These are phyloP conservation scores for Tylopilus sp. DNA, from an alignment of 1,284 basidiomycete species.

Conservation along the genomic window DNA sequence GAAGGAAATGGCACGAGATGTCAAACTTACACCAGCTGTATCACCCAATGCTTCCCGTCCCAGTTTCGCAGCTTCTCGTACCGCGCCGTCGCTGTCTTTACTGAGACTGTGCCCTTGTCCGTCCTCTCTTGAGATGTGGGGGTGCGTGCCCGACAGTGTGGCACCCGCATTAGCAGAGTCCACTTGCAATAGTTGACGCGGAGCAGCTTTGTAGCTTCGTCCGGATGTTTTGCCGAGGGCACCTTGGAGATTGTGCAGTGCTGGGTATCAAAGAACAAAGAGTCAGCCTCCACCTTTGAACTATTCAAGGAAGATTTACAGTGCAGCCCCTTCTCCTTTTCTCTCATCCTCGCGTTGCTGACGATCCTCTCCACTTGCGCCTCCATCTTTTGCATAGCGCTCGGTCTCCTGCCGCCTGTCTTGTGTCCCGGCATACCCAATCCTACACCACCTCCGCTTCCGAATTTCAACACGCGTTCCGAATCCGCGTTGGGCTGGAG, in stretches of 20 bases:
- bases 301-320: conserved; percentile 42
- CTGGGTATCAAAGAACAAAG: conserved; percentile 34
- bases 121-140: conserved; percentile 57
- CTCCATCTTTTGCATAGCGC: conserved; percentile 96
- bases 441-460: conserved; percentile 80
- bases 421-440: conserved; percentile 51
- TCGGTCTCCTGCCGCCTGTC: conserved; percentile 71
- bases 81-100: conserved; percentile 49
- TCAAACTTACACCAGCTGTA: conserved; percentile 45
- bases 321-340: conserved; percentile 73
- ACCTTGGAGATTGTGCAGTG: conserved; percentile 83
- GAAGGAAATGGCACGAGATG: neutral
- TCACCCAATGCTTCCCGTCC: conserved; percentile 64
- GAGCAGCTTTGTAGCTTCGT: conserved; percentile 91
- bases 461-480: conserved; percentile 79
- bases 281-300: conserved; percentile 9
- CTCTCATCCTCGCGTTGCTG: conserved; percentile 82
- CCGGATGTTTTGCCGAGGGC: conserved; percentile 93
- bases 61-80: conserved; percentile 67
- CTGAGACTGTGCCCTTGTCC: conserved; percentile 26
- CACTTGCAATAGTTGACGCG: conserved; percentile 91
- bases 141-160: conserved; percentile 51
- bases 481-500: conserved; percentile 53
- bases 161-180: conserved; percentile 51
- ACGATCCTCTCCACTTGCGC: conserved; percentile 97